Evolutionary conservation across 768 basidiomycete species (phyloP).

Genomic region (Trametes elegans): DNA sequence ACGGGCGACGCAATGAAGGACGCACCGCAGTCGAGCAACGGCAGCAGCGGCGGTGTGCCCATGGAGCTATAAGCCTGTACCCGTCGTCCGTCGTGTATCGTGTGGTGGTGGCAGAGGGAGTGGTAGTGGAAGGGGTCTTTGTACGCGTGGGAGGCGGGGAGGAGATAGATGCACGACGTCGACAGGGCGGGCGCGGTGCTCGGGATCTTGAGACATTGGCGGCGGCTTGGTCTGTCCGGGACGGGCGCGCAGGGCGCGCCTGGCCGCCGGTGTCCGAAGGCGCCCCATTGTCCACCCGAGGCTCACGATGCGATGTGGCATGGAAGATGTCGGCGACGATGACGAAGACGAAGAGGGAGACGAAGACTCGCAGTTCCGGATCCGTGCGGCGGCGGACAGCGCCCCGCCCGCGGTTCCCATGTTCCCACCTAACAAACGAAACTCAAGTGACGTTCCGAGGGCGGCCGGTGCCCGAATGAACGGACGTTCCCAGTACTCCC

Average conservation of each 20-base stretch:
- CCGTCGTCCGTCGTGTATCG: background rate
- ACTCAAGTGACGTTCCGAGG: too few relatives aligned
- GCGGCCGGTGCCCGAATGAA: too few relatives aligned
- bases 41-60: background rate
- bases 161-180: background rate
- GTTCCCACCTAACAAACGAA: too few relatives aligned
- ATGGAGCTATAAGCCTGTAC: constrained; percentile 2
- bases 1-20: constrained; percentile 24
- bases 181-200: background rate
- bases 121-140: background rate
- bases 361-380: too few relatives aligned
- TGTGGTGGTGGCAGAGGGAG: background rate
- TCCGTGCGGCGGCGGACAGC: too few relatives aligned
- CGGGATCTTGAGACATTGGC: background rate
- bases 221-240: constrained; percentile 15
- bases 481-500: too few relatives aligned
- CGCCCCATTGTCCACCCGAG: constrained; percentile 2
- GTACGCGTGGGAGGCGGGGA: background rate
- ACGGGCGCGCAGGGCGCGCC: background rate
- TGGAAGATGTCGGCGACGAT: background rate
- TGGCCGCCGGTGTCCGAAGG: constrained; percentile 14
- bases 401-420: too few relatives aligned
- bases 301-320: too few relatives aligned
- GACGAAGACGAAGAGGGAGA: background rate
- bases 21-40: background rate